These are phyloP conservation scores for Xylaria cubensis DNA, from an alignment of 495 filamentous ascomycete genomes.

Conservation along the genomic window DNA sequence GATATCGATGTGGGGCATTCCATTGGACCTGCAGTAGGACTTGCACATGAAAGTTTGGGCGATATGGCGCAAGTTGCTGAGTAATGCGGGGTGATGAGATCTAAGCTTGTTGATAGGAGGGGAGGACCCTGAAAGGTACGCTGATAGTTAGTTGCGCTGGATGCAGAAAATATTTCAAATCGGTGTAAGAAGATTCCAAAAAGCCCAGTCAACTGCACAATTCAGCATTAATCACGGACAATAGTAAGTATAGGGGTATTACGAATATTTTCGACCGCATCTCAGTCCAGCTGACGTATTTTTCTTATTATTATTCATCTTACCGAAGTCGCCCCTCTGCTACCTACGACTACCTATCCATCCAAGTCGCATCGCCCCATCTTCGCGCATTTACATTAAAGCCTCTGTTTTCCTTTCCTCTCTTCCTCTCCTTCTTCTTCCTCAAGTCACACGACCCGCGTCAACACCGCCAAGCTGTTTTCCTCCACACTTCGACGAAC, in stretches of 20 bases:
- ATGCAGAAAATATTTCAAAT: conserved; percentile 25
- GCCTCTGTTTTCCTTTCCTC: not conserved
- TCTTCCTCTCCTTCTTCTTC: not conserved
- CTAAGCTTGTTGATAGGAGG: not conserved
- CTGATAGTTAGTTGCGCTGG: too few relatives aligned
- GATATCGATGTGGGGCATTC: not conserved
- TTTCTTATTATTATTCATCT: conserved; percentile 12
- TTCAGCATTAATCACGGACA: not conserved
- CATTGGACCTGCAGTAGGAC: not conserved
- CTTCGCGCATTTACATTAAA: conserved; percentile 1
- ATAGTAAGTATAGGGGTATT: not conserved
- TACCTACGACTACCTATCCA: not conserved
- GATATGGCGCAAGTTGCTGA: conserved; percentile 25
- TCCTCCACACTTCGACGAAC: conserved; percentile 69
- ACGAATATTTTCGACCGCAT: not conserved
- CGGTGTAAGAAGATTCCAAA: conserved; percentile 23
- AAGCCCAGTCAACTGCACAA: not conserved
- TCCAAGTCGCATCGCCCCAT: conserved; percentile 5
- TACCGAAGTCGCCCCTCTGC: conserved; percentile 11
- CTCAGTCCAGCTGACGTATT: not conserved
- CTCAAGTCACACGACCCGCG: conserved; percentile 14
- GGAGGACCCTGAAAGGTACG: conserved; percentile 17
- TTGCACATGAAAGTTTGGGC: conserved; percentile 9
- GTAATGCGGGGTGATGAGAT: conserved; percentile 36
- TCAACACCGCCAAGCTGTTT: conserved; percentile 77